Percentiles rank a stretch among this genome's conserved stretches.
phyloP scores from a whole-genome alignment of 1,284 basidiomycete genomes.

The Anthracocystis panici-leucophaei region DNA sequence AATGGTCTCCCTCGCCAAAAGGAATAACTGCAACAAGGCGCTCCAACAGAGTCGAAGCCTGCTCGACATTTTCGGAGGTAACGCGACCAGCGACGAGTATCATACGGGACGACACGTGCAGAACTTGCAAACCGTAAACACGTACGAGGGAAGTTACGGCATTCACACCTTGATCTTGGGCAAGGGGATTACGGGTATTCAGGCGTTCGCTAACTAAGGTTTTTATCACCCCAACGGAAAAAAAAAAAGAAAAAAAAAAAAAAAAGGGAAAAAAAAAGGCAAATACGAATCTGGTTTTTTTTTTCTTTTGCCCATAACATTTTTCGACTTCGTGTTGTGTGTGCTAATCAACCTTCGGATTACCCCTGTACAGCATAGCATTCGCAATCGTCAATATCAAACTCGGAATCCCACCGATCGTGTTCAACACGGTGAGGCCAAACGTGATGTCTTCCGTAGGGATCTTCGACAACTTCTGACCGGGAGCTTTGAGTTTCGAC shows the following conservation, averaged over 20 bases:
- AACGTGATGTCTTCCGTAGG: conserved; percentile 36
- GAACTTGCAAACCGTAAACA: conserved; percentile 64
- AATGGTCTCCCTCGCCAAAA: conserved; percentile 88
- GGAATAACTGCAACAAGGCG: conserved; percentile 95
- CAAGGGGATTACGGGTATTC: conserved; percentile 87
- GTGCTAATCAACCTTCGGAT: conserved; percentile 35
- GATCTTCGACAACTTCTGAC: neutral
- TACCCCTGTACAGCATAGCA: conserved; percentile 30
- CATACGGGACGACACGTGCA: conserved; percentile 51
- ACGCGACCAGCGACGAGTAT: conserved; percentile 70
- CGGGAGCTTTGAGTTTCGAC: neutral
- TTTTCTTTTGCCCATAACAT: too few relatives aligned
- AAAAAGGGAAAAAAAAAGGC: too few relatives aligned
- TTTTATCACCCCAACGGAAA: too few relatives aligned
- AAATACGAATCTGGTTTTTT: too few relatives aligned
- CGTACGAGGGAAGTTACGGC: conserved; percentile 63
- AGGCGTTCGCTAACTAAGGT: conserved; percentile 75
- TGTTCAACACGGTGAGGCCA: conserved; percentile 37
- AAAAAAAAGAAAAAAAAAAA: too few relatives aligned
- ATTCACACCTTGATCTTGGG: conserved; percentile 80
- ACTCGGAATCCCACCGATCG: conserved; percentile 36
- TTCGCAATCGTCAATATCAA: conserved; percentile 32
- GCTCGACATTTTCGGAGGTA: conserved; percentile 76
- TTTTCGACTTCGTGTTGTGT: neutral
- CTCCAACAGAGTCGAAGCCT: conserved; percentile 58